Percentiles rank a stretch among this genome's conserved stretches.
Evolutionary conservation across 2,329 filamentous ascomycete genomes (phyloP).

Genomic region (Alternaria sp.): DNA sequence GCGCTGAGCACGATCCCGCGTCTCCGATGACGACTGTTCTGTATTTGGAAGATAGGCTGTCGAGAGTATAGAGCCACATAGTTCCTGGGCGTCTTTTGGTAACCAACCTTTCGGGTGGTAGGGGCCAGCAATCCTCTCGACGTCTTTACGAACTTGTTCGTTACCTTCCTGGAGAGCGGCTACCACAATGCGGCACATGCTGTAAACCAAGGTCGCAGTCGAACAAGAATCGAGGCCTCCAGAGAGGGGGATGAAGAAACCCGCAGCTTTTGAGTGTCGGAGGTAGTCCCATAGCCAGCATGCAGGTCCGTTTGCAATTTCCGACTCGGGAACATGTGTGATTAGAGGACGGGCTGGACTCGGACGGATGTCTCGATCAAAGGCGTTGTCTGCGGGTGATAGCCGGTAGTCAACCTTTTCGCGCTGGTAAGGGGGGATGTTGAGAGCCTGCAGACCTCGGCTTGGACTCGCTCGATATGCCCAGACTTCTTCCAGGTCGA

Average conservation of each 20-base stretch:
- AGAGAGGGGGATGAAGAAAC: slow-evolving; percentile 65
- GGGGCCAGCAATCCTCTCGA: slow-evolving; percentile 62
- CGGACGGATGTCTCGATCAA: slow-evolving; percentile 58
- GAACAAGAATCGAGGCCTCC: slow-evolving; percentile 68
- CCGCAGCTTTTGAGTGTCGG: slow-evolving; percentile 59
- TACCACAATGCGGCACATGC: slow-evolving; percentile 66
- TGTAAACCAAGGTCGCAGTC: slow-evolving; percentile 39
- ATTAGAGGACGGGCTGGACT: slow-evolving; percentile 51
- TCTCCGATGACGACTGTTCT: slow-evolving; percentile 60
- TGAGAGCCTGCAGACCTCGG: slow-evolving; percentile 65
- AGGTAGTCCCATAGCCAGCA: slow-evolving; percentile 74
- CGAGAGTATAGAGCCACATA: slow-evolving; percentile 65
- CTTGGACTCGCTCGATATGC: slow-evolving; percentile 65
- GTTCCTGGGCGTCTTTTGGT: slow-evolving; percentile 66
- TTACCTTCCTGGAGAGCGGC: slow-evolving; percentile 60
- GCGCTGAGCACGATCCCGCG: neutral
- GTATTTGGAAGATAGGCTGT: slow-evolving; percentile 38
- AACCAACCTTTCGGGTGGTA: slow-evolving; percentile 58
- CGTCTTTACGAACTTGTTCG: slow-evolving; percentile 64
- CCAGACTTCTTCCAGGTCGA: slow-evolving; percentile 74
- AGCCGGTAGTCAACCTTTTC: slow-evolving; percentile 56
- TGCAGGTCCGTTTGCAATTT: slow-evolving; percentile 69
- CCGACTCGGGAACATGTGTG: slow-evolving; percentile 64
- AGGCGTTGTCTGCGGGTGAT: slow-evolving; percentile 52
- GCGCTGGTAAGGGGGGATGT: no score